Evolutionary conservation across 2,329 filamentous ascomycete species (phyloP).

Genomic region (Fonsecaea multimorphosa): DNA sequence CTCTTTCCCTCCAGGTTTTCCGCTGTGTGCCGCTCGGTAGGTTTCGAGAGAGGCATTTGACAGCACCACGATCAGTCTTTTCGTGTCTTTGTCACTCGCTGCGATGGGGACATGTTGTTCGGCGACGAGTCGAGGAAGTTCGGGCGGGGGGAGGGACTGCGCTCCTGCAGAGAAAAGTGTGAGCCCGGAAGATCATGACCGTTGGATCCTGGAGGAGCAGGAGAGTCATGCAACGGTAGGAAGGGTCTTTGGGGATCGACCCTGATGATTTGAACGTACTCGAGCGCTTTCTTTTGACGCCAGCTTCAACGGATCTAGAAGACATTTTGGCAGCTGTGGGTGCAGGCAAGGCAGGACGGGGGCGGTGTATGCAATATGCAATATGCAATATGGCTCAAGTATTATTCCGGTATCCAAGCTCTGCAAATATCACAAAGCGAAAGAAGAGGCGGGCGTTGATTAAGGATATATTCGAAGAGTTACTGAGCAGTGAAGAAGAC

Average conservation of each 20-base stretch:
- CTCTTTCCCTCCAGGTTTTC: constrained; percentile 71
- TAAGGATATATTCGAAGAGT: not conserved
- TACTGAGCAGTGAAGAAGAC: no score
- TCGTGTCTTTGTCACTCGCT: constrained; percentile 83
- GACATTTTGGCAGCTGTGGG: constrained; percentile 1
- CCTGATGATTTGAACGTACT: constrained; percentile 27
- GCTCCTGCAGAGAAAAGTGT: constrained; percentile 65
- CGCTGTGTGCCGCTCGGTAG: constrained; percentile 85
- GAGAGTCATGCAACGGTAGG: not conserved
- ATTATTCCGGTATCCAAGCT: not conserved
- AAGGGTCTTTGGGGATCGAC: constrained; percentile 4
- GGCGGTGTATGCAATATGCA: not conserved
- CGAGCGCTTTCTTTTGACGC: constrained; percentile 35
- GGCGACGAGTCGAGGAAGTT: constrained; percentile 87
- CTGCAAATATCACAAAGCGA: not conserved
- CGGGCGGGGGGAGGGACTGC: constrained; percentile 90
- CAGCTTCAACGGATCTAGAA: constrained; percentile 19
- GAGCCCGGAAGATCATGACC: constrained; percentile 11
- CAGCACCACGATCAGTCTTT: constrained; percentile 91
- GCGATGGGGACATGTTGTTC: constrained; percentile 89
- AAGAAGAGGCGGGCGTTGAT: not conserved
- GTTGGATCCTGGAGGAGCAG: not conserved
- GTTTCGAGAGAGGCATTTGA: constrained; percentile 98
- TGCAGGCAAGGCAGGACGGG: not conserved
- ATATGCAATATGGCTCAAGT: not conserved